Conservation (phyloP, 106 monocot genomes). For the Vanilla planifolia region DNA sequence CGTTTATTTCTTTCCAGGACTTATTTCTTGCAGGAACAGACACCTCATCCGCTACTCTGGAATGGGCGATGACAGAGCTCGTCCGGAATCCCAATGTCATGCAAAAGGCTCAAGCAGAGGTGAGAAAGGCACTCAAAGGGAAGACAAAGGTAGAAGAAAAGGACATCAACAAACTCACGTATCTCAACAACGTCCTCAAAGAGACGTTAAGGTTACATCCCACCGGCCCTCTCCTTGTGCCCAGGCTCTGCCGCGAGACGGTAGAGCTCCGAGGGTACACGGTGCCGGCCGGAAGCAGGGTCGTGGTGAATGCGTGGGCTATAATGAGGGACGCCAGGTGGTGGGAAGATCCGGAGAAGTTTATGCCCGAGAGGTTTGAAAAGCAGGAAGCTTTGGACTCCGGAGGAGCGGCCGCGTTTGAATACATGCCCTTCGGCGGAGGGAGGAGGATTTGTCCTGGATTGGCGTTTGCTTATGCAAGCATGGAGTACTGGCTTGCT, state of each 20-base stretch:
- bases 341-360: constrained; percentile 5
- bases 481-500: no score
- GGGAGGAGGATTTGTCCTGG: no score
- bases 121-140: background rate
- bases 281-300: background rate
- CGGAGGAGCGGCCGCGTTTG: no score
- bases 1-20: constrained; percentile 4
- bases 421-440: no score
- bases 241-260: background rate
- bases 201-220: constrained; percentile 9
- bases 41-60: background rate
- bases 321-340: background rate
- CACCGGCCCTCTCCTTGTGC: background rate
- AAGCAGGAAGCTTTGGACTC: no score
- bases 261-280: background rate
- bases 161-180: background rate
- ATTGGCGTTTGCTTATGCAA: no score
- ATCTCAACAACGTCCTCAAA: background rate
- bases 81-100: background rate
- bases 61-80: constrained; percentile 14
- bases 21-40: constrained; percentile 5
- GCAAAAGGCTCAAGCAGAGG: constrained; percentile 8
- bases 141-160: background rate
- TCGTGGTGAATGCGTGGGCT: background rate
- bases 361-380: constrained; percentile 2